A percentile compares a stretch with the other conserved stretches of the same genome.
These are phyloP conservation scores for Tetrapisispora nanseiensis DNA, from an alignment of 805 yeast genomes.

Conservation along the genomic window DNA sequence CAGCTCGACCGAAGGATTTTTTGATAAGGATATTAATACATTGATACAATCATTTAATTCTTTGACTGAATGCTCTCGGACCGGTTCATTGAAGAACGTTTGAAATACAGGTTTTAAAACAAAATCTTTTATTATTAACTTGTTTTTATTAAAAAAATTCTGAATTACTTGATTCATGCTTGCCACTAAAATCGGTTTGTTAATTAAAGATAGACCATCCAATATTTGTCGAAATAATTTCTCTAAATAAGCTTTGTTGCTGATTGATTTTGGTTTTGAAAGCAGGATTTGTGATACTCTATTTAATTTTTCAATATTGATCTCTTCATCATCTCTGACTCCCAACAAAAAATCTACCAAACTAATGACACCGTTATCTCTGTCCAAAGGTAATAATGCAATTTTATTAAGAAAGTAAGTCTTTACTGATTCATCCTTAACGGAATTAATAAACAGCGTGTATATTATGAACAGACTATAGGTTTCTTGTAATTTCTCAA, in stretches of 20 bases:
- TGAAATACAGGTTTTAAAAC: slow-evolving; percentile 43
- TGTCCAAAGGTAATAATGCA: slow-evolving; percentile 42
- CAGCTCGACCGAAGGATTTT: slow-evolving; percentile 33
- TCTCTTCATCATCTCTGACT: slow-evolving; percentile 53
- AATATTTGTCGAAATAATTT: slow-evolving; percentile 57
- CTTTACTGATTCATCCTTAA: slow-evolving; percentile 39
- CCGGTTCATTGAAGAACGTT: slow-evolving; percentile 26
- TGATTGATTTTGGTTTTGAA: slow-evolving; percentile 46
- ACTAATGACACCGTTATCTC: slow-evolving; percentile 58
- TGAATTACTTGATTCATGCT: slow-evolving; percentile 48
- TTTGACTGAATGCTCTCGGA: slow-evolving; percentile 35
- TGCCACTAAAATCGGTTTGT: slow-evolving; percentile 50
- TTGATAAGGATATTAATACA: slow-evolving; percentile 53
- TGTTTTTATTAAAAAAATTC: slow-evolving; percentile 41
- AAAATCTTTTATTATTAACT: slow-evolving; percentile 46
- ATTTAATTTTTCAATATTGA: slow-evolving; percentile 56
- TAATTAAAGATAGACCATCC: slow-evolving; percentile 45
- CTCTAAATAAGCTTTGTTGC: slow-evolving; percentile 42
- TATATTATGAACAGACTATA: slow-evolving; percentile 55
- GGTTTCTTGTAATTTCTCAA: slow-evolving; percentile 48
- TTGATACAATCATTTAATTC: slow-evolving; percentile 53
- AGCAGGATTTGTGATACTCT: slow-evolving; percentile 58
- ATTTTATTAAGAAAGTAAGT: slow-evolving; percentile 40
- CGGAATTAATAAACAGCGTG: slow-evolving; percentile 44
- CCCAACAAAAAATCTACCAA: slow-evolving; percentile 73